These are phyloP conservation scores for Tarenaya hassleriana DNA, from an alignment of 345 rosid species.

Conservation along the genomic window DNA sequence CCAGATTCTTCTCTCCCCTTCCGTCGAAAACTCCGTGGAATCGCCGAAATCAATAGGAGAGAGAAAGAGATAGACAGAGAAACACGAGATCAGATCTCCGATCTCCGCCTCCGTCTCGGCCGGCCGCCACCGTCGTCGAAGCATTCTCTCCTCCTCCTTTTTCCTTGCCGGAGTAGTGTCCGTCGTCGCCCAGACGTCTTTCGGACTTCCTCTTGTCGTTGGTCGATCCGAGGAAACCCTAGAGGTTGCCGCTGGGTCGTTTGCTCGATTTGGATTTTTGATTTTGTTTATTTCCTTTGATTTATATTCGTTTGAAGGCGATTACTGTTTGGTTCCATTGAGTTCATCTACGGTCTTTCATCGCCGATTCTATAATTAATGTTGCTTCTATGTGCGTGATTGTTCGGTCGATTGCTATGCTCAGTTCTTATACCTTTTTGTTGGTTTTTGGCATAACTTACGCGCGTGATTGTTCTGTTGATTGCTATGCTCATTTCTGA, in stretches of 20 bases:
- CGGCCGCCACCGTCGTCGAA: slow-evolving; percentile 20
- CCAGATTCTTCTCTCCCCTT: slow-evolving; percentile 21
- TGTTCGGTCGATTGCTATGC: neutral
- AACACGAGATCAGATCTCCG: slow-evolving; percentile 16
- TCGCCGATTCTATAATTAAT: neutral
- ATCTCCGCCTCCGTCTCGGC: slow-evolving; percentile 19
- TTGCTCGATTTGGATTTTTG: slow-evolving; percentile 13
- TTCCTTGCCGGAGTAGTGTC: slow-evolving; percentile 3
- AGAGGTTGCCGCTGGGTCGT: slow-evolving; percentile 19
- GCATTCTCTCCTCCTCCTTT: neutral
- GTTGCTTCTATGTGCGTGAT: slow-evolving; percentile 2
- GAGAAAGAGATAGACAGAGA: no score
- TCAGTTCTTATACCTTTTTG: neutral
- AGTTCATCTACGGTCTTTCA: slow-evolving; percentile 2
- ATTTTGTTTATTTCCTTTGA: neutral
- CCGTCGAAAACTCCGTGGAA: slow-evolving; percentile 16
- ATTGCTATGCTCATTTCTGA: no score
- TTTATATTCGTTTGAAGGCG: neutral
- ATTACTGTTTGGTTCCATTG: slow-evolving; percentile 12
- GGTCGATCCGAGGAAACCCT: slow-evolving; percentile 7
- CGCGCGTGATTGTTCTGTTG: no score
- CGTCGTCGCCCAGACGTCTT: slow-evolving; percentile 4
- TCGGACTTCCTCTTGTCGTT: slow-evolving; percentile 5
- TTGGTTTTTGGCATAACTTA: no score
- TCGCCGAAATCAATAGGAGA: slow-evolving; percentile 12